A percentile compares a stretch with the other conserved stretches of the same genome.
phyloP scores from a whole-genome alignment of 208 protist species.

The Leishmania aethiopica region DNA sequence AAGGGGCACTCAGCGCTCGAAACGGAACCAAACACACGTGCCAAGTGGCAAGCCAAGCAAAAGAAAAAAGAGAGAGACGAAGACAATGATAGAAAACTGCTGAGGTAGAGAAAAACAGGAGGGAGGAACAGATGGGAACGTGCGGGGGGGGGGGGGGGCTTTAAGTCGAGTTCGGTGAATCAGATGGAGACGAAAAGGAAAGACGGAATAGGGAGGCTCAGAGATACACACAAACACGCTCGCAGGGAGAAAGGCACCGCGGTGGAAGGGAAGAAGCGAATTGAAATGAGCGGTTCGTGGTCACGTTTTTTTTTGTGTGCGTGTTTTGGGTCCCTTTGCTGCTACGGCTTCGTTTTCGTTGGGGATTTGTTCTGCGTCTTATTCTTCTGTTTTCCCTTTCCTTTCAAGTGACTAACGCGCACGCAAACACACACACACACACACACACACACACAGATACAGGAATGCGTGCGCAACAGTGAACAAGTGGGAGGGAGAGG shows the following conservation, averaged over 20 bases:
- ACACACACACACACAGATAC: background rate
- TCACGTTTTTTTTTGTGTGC: background rate
- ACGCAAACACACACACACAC: background rate
- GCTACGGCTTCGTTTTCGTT: background rate
- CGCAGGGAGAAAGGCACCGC: background rate
- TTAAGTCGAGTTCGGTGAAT: background rate
- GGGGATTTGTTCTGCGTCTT: background rate
- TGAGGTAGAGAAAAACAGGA: background rate
- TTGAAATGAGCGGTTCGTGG: background rate
- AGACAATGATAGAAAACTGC: background rate
- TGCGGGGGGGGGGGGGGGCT: background rate
- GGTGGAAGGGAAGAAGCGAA: background rate
- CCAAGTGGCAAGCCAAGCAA: background rate
- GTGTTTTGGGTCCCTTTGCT: background rate
- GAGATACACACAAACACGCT: background rate
- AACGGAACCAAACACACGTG: background rate
- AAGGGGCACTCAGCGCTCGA: background rate
- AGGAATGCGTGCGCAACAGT: background rate
- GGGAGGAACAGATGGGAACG: background rate
- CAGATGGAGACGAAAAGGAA: constrained; percentile 9
- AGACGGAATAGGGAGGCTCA: constrained; percentile 6
- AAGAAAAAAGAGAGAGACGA: background rate
- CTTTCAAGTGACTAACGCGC: background rate
- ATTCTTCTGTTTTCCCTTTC: background rate
- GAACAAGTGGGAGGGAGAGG: background rate